Evolutionary conservation across 371 early-diverging fungal genomes (phyloP).

Genomic region (Lichtheimia ramosa): DNA sequence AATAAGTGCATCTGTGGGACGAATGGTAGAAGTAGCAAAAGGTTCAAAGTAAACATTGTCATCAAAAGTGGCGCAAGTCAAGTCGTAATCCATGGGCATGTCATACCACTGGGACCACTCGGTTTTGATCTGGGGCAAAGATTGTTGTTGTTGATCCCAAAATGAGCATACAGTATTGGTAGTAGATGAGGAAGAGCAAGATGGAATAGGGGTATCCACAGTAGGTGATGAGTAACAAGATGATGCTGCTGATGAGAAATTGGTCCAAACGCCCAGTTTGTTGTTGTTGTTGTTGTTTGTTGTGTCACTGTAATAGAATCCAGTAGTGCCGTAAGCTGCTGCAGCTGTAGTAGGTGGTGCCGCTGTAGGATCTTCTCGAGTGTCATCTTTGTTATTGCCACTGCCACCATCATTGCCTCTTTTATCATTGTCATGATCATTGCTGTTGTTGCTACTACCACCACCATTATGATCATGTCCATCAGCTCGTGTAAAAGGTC

Average conservation of each 20-base stretch:
- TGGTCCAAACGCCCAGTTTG: background rate
- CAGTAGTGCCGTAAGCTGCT: too few relatives aligned
- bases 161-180: background rate
- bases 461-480: slow-evolving; percentile 3
- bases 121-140: slow-evolving; percentile 1
- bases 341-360: too few relatives aligned
- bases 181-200: slow-evolving; percentile 15
- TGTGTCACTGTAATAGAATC: too few relatives aligned
- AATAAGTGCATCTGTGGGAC: slow-evolving; percentile 23
- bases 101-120: background rate
- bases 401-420: background rate
- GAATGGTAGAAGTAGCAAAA: slow-evolving; percentile 4
- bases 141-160: background rate
- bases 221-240: slow-evolving; percentile 17
- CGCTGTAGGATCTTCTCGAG: too few relatives aligned
- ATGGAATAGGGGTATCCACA: background rate
- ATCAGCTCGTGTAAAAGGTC: slow-evolving; percentile 2
- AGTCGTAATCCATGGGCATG: too few relatives aligned
- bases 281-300: slow-evolving; percentile 2
- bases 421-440: background rate
- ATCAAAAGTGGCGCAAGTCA: too few relatives aligned
- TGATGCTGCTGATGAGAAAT: slow-evolving; percentile 11
- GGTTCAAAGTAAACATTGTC: slow-evolving; percentile 9
- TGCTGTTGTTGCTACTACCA: slow-evolving; percentile 5
- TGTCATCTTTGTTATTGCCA: background rate